Base-by-base conservation (phyloP, 2,329 filamentous ascomycete genomes). In the Metarhizium robertsii region DNA sequence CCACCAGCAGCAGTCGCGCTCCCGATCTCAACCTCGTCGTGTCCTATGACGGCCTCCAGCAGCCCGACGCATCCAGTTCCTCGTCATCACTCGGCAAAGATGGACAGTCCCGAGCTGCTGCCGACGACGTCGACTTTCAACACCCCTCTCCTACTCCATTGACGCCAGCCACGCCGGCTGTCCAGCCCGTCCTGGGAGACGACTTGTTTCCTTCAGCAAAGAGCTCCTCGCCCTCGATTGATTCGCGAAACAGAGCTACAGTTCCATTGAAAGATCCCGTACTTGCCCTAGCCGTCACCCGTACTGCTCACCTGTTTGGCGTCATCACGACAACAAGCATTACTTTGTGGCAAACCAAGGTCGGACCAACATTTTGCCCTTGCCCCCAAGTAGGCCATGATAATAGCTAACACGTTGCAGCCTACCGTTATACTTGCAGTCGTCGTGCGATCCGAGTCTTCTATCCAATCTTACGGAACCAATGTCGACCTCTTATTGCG, bases 321-420 rank as follows among this genome's bases (percentile, higher is more conserved):
- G 90, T 90, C 50, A 90, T 96, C 66, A 96, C 92, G 1, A 75
- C 81, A 5, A 88, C 88, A 2, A 88, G 88, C 13, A 83, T 99
- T 69, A 90, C 88, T n/a, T 80, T 99, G 61, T 99, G 94, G 94
- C 94, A 99, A 74, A 92, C 90, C 55, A 92, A 92, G 80, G 90
- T 91, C n/a, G n/a, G 42, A 29, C 45, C n/a, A 6, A n/a, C n/a
- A 14, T 48, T 3, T 34, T 13, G 13, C 4, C 30, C 42, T 20
- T 20, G 2, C 4, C 32, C 45, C 7, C 13, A 2, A 3, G 25
- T 6, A 45, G 40, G 48, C 30, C 10, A n/a, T 13, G 16, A 13
- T n/a, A 4, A 29, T 13, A 14, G 42, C 61, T 64, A 55, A 65
- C 53, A 11, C 42, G 16, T 25, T 48, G 25, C 56, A 96, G 88